A percentile compares a stretch with the other conserved stretches of the same genome.
Evolutionary conservation across 208 protist genomes (phyloP).

Genomic region (Crithidia expoeki): DNA sequence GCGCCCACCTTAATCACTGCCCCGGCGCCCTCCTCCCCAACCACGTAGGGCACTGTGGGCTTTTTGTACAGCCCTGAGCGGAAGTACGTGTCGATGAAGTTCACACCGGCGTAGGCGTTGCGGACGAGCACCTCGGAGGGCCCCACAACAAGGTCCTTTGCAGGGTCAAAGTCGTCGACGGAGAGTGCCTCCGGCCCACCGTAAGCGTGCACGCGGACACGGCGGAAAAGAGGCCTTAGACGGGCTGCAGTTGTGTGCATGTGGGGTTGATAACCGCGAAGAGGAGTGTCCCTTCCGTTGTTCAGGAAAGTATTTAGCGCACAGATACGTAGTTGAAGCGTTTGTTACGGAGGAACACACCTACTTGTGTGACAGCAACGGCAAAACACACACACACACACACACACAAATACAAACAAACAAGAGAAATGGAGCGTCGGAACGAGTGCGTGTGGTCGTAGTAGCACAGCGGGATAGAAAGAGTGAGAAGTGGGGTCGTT

Average conservation of each 20-base stretch:
- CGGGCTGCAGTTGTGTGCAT: not conserved
- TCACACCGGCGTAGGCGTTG: constrained; percentile 79
- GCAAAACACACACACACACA: no score
- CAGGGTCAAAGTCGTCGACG: constrained; percentile 21
- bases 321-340: no score
- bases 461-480: no score
- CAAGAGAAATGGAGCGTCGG: no score
- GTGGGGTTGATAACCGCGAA: no score
- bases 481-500: no score
- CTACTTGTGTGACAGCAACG: no score
- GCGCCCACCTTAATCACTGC: constrained; percentile 49
- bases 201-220: constrained; percentile 5
- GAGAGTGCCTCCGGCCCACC: constrained; percentile 21
- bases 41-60: constrained; percentile 63
- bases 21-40: constrained; percentile 82
- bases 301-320: no score
- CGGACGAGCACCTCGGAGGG: constrained; percentile 50
- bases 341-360: no score
- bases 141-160: not conserved
- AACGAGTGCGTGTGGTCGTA: no score
- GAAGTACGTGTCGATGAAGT: constrained; percentile 95
- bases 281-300: no score
- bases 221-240: not conserved
- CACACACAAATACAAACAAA: no score
- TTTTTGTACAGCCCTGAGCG: constrained; percentile 82